phyloP scores from a whole-genome alignment of 2,329 filamentous ascomycete species.

The Annulohypoxylon truncatum region DNA sequence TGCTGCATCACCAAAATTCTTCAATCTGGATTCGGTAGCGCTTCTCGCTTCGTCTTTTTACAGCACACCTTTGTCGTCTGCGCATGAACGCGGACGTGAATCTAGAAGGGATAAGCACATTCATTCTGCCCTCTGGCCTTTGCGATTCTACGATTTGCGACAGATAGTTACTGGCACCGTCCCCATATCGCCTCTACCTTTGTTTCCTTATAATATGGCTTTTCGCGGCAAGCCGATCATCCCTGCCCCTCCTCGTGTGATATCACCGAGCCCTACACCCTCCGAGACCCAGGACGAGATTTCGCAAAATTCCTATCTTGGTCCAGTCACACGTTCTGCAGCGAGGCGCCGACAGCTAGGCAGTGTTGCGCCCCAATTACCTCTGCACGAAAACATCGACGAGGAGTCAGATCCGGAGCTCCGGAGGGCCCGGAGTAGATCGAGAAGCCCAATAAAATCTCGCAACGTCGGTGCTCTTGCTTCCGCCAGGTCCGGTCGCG shows the following conservation, averaged over 20 bases:
- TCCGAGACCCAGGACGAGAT: constrained; percentile 63
- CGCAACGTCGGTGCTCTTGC: constrained; percentile 66
- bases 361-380: constrained; percentile 60
- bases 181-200: constrained; percentile 67
- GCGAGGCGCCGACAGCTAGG: constrained; percentile 66
- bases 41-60: constrained; percentile 52
- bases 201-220: constrained; percentile 68
- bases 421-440: constrained; percentile 75
- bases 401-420: constrained; percentile 64
- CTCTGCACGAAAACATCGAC: constrained; percentile 69
- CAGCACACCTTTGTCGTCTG: constrained; percentile 47
- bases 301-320: constrained; percentile 73
- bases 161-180: constrained; percentile 68
- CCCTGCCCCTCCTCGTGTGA: constrained; percentile 85
- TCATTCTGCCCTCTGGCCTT: constrained; percentile 60
- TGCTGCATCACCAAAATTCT: constrained; percentile 61
- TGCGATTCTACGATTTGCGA: constrained; percentile 60
- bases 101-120: constrained; percentile 65
- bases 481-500: constrained; percentile 55
- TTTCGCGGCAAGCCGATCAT: constrained; percentile 65
- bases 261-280: constrained; percentile 85
- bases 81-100: constrained; percentile 45
- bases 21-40: constrained; percentile 70
- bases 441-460: constrained; percentile 72
- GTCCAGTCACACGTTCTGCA: constrained; percentile 81